Base-by-base conservation (phyloP, 345 rosid genomes). In the Salix brachista region DNA sequence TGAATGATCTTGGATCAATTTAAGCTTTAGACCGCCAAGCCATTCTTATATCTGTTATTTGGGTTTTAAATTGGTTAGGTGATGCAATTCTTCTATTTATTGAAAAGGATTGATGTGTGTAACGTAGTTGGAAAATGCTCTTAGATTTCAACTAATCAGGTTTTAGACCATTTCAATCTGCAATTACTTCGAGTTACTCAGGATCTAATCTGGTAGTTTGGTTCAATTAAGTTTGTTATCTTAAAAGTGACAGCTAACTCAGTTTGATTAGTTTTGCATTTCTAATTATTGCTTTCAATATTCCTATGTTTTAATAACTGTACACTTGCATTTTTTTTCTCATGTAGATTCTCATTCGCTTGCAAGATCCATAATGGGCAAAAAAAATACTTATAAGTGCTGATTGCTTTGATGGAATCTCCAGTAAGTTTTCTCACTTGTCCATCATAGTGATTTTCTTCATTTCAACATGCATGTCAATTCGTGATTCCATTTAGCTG, bases 351-450 rank as follows among this genome's bases (percentile, higher is more conserved):
- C 37, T 81, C 46, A 48, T 70, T 62, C 42, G 52, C 75, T 58
- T 67, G 14, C 70, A 34, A 78, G 78, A 54, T 69, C 39, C 52
- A 73, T 77, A 80, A 81, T 73, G 84, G 39, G 28, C 76, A n/a
- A 21, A 52, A 34, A 39, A 52, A 36, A 69, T 76, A 69, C 56
- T 58, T 72, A 7, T 41, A 76, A 74, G 75, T 64, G 56, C 70
- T 69, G 67, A 4, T 65, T 80, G 76, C 75, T 68, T 71, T 66
- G 34, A 82, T 78, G 84, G 86, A 69, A 66, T 64, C 75, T n/a
- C 42, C 52, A 21, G 80, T 84, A 84, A 78, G 80, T 72, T 69
- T 74, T 80, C 70, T 30, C 36, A 32, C 69, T 14, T 21, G 3
- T 25, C 48, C 10, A 8, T 37, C 36, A 5, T 39, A 21, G 19